phyloP scores from a whole-genome alignment of 768 basidiomycete genomes.

The Lepiota venenata region DNA sequence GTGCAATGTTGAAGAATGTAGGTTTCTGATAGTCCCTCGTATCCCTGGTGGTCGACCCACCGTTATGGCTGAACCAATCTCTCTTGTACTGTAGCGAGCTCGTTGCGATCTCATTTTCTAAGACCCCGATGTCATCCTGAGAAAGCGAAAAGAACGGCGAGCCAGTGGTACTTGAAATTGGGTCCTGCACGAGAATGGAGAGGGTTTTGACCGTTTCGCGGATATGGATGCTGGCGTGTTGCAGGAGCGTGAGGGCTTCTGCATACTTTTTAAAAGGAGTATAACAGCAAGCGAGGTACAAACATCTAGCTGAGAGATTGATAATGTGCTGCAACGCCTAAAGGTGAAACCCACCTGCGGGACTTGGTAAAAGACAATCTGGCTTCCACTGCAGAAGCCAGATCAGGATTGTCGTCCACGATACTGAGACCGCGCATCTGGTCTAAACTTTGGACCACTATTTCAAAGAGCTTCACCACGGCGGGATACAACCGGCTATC shows the following conservation, averaged over 20 bases:
- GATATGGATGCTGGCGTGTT: slow-evolving; percentile 68
- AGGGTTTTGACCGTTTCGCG: slow-evolving; percentile 64
- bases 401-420: slow-evolving; percentile 85
- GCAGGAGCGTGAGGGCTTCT: slow-evolving; percentile 66
- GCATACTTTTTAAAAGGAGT: slow-evolving; percentile 64
- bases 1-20: slow-evolving; percentile 90
- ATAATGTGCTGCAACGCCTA: slow-evolving; percentile 1
- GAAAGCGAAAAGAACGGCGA: slow-evolving; percentile 53
- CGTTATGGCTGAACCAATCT: slow-evolving; percentile 79
- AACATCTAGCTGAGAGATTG: slow-evolving; percentile 42
- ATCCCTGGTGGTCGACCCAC: slow-evolving; percentile 48
- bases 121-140: slow-evolving; percentile 34
- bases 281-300: slow-evolving; percentile 78
- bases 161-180: slow-evolving; percentile 7
- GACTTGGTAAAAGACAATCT: slow-evolving; percentile 73
- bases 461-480: slow-evolving; percentile 85
- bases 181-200: slow-evolving; percentile 38
- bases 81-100: slow-evolving; percentile 56
- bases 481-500: slow-evolving; percentile 80
- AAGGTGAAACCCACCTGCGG: slow-evolving; percentile 46
- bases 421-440: slow-evolving; percentile 82
- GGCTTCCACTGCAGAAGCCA: slow-evolving; percentile 75
- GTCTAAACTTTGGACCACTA: slow-evolving; percentile 77
- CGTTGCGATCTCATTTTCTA: slow-evolving; percentile 49
- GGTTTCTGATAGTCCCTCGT: slow-evolving; percentile 70